Conservation (phyloP, 2,329 filamentous ascomycete species). For the Penicillium hordei region DNA sequence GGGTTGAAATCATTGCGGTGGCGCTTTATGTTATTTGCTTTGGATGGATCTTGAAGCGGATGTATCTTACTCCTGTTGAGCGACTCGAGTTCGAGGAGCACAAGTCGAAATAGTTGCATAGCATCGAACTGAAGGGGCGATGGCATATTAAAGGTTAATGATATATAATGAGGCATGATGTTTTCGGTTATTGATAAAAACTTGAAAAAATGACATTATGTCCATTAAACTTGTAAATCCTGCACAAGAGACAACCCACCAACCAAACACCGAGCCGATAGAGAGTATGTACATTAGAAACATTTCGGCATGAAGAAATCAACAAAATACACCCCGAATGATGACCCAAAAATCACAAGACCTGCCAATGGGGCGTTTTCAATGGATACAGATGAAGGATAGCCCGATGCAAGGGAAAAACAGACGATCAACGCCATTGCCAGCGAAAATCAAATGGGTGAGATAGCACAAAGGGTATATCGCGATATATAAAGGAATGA, state of each 20-base stretch:
- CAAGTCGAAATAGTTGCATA: conserved; percentile 11
- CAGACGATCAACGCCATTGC: conserved; percentile 18
- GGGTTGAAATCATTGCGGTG: conserved; percentile 8
- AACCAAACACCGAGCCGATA: conserved; percentile 17
- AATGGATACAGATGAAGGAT: conserved; percentile 7
- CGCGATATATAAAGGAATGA: conserved; percentile 22
- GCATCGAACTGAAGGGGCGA: neutral
- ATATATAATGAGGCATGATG: conserved; percentile 7
- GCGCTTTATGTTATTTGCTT: conserved; percentile 17
- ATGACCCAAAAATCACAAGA: neutral
- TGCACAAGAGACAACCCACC: neutral
- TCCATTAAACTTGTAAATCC: conserved; percentile 6
- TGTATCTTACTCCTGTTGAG: conserved; percentile 7
- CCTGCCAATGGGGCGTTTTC: neutral
- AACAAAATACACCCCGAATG: conserved; percentile 2
- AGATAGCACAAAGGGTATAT: conserved; percentile 25
- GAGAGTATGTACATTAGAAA: conserved; percentile 15
- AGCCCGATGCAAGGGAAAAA: conserved; percentile 3
- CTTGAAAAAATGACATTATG: conserved; percentile 1
- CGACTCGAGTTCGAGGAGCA: conserved; percentile 10
- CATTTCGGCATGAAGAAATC: conserved; percentile 17
- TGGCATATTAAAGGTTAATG: neutral
- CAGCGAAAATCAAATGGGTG: conserved; percentile 9
- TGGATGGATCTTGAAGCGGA: conserved; percentile 19
- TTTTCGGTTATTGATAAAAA: neutral